Percentiles rank a stretch among this genome's conserved stretches.
These are phyloP conservation scores for Ophiosphaerella korrae DNA, from an alignment of 2,329 filamentous ascomycete genomes.

Conservation along the genomic window DNA sequence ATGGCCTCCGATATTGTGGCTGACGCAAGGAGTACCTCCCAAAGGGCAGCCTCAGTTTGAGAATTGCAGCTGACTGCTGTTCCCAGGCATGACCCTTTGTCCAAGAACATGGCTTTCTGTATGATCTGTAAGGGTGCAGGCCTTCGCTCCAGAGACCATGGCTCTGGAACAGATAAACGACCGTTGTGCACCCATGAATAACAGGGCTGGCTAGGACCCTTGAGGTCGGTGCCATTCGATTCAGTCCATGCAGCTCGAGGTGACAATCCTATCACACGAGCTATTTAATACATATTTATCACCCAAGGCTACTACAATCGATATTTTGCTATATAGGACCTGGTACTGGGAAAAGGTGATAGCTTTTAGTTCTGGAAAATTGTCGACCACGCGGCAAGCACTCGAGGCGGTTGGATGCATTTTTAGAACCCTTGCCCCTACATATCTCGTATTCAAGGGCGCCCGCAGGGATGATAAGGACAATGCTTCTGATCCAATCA, in stretches of 20 bases:
- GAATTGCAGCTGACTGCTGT: no score
- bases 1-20: slow-evolving; percentile 2
- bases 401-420: no score
- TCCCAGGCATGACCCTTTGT: not conserved
- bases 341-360: not conserved
- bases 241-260: no score
- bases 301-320: not conserved
- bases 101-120: no score
- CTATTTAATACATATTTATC: no score
- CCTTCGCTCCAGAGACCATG: slow-evolving; percentile 18
- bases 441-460: no score
- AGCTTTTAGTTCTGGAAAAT: not conserved
- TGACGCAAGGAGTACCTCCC: not conserved
- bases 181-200: slow-evolving; percentile 4
- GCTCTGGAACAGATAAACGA: slow-evolving; percentile 18
- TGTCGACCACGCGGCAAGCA: not conserved
- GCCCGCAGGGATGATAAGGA: no score
- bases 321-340: slow-evolving; percentile 1
- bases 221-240: not conserved
- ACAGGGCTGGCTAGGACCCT: not conserved
- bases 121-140: slow-evolving; percentile 1
- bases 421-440: no score
- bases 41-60: not conserved
- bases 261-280: not conserved
- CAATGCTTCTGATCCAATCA: no score